Conservation (phyloP, 805 yeast species). For the Yamadazyma akitaensis region DNA sequence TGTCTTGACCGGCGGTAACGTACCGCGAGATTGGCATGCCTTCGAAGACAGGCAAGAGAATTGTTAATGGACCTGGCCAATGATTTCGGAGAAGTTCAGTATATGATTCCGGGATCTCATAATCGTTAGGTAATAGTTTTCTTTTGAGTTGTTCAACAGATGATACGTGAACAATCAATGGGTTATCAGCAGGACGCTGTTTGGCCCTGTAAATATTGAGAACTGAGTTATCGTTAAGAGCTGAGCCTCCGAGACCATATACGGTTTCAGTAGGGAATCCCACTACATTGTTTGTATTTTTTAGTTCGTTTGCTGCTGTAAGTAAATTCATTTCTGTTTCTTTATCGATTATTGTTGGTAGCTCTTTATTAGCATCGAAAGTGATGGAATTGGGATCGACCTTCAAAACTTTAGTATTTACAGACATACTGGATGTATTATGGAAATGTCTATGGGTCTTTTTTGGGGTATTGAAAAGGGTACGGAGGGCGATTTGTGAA, state of each 20-base stretch:
- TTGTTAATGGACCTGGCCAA: slow-evolving; percentile 98
- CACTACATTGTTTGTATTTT: slow-evolving; percentile 55
- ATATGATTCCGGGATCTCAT: slow-evolving; percentile 66
- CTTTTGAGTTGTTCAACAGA: slow-evolving; percentile 68
- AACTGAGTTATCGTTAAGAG: slow-evolving; percentile 71
- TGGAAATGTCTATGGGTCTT: not conserved
- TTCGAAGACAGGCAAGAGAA: slow-evolving; percentile 61
- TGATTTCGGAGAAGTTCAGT: slow-evolving; percentile 58
- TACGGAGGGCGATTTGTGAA: not conserved
- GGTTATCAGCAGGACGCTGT: slow-evolving; percentile 93
- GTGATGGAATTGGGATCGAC: slow-evolving; percentile 53
- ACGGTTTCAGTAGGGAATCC: slow-evolving; percentile 98
- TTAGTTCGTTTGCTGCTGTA: slow-evolving; percentile 58
- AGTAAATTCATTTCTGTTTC: slow-evolving; percentile 48
- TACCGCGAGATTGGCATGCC: slow-evolving; percentile 56
- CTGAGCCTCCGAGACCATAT: slow-evolving; percentile 91
- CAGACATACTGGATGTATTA: slow-evolving; percentile 3
- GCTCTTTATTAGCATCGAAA: slow-evolving; percentile 41
- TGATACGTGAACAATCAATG: slow-evolving; percentile 85
- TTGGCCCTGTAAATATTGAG: slow-evolving; percentile 79
- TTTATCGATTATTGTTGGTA: slow-evolving; percentile 50
- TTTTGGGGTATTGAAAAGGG: slow-evolving; percentile 20
- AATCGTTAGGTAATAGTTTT: slow-evolving; percentile 46
- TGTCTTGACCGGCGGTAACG: slow-evolving; percentile 84
- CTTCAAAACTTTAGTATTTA: slow-evolving; percentile 41